phyloP scores from a whole-genome alignment of 78 protist genomes.

The Dictyostelium citrinum region DNA sequence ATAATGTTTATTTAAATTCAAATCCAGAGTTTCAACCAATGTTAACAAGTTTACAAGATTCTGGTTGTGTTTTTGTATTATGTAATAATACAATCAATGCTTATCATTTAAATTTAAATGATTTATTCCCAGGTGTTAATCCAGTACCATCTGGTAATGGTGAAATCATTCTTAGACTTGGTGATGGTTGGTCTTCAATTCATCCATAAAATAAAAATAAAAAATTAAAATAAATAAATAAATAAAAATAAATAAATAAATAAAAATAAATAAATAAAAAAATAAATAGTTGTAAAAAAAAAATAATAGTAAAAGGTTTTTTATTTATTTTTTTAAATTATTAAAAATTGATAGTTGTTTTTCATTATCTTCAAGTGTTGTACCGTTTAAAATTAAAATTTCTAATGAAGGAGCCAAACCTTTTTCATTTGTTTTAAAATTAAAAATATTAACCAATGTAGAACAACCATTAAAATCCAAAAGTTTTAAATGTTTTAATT shows the following conservation, averaged over 20 bases:
- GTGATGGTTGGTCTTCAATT: slow-evolving; percentile 12
- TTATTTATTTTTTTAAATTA: too few relatives aligned
- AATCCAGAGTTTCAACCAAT: slow-evolving; percentile 31
- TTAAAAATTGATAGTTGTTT: not conserved
- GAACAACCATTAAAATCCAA: not conserved
- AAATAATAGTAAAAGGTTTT: too few relatives aligned
- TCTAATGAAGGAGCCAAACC: not conserved
- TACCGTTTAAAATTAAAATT: not conserved
- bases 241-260: not conserved
- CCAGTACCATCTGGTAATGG: slow-evolving; percentile 34
- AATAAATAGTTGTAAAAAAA: too few relatives aligned
- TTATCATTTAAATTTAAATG: not conserved
- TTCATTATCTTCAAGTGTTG: not conserved
- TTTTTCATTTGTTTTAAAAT: not conserved
- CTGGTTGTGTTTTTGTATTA: not conserved
- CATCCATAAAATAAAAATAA: not conserved
- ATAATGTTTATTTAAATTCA: not conserved
- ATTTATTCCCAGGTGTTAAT: slow-evolving; percentile 13
- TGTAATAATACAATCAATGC: slow-evolving; percentile 23
- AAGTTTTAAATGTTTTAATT: too few relatives aligned
- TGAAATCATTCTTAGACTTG: slow-evolving; percentile 21
- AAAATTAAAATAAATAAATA: not conserved
- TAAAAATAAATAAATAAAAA: too few relatives aligned
- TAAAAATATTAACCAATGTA: not conserved
- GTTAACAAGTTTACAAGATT: not conserved